Percentiles rank a stretch among this genome's conserved stretches.
Evolutionary conservation across 768 basidiomycete species (phyloP).

Genomic region (Phlebiopsis gigantea): DNA sequence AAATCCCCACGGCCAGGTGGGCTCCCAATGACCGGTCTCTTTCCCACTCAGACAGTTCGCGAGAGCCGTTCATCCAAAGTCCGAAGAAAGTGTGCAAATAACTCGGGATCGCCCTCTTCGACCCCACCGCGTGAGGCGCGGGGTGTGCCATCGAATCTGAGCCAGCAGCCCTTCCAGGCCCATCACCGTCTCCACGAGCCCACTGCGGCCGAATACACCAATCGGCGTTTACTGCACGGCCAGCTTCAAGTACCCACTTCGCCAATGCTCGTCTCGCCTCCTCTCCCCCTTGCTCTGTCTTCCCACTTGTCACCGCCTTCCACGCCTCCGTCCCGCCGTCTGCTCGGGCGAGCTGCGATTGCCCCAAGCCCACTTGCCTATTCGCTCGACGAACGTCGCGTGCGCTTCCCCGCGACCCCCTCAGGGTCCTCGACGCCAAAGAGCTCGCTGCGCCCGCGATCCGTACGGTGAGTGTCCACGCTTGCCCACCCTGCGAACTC

Average conservation of each 20-base stretch:
- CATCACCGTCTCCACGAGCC: constrained; percentile 23
- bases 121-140: constrained; percentile 12
- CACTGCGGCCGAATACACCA: constrained; percentile 10
- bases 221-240: constrained; percentile 15
- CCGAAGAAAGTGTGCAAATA: constrained; percentile 8
- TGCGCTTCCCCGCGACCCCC: constrained; percentile 3
- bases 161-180: constrained; percentile 17
- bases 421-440: neutral
- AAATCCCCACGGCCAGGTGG: neutral
- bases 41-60: constrained; percentile 10
- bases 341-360: neutral
- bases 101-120: constrained; percentile 16
- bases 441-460: neutral
- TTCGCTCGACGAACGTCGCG: neutral
- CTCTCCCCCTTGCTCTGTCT: constrained; percentile 18
- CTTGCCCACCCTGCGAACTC: constrained; percentile 13
- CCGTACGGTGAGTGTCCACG: neutral
- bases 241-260: constrained; percentile 18
- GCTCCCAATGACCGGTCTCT: constrained; percentile 9
- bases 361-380: constrained; percentile 8
- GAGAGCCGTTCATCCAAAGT: constrained; percentile 13
- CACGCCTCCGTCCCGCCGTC: constrained; percentile 2
- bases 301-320: constrained; percentile 15
- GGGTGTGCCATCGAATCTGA: constrained; percentile 8
- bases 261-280: constrained; percentile 17